phyloP scores from a whole-genome alignment of 768 basidiomycete genomes.

The Leucocoprinus sp. region DNA sequence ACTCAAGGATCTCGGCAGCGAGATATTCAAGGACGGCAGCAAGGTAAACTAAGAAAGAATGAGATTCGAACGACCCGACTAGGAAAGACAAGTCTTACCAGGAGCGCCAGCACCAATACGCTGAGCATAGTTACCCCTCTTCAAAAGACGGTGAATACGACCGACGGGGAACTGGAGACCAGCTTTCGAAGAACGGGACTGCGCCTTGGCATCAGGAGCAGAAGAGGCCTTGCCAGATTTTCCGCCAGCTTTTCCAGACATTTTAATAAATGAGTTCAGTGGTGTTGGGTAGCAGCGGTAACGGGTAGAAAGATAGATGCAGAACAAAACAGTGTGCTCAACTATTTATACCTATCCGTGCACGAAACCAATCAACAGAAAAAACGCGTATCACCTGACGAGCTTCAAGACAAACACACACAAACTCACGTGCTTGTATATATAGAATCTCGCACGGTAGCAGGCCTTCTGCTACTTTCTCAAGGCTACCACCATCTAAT shows the following conservation, averaged over 20 bases:
- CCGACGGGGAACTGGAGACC: constrained; percentile 87
- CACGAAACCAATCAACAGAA: constrained; percentile 8
- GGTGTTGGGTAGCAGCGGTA: constrained; percentile 13
- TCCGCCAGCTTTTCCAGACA: constrained; percentile 1
- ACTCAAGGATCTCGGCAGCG: constrained; percentile 87
- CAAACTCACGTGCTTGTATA: constrained; percentile 9
- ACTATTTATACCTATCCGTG: constrained; percentile 31
- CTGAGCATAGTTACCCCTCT: constrained; percentile 82
- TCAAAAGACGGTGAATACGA: constrained; percentile 85
- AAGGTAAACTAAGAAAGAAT: constrained; percentile 57
- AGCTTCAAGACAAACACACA: constrained; percentile 6
- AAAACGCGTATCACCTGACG: constrained; percentile 1
- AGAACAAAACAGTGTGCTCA: constrained; percentile 12
- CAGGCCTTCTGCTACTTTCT: background rate
- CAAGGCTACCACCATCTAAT: constrained; percentile 15
- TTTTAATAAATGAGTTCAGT: constrained; percentile 8
- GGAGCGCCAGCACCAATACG: constrained; percentile 88
- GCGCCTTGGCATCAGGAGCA: constrained; percentile 61
- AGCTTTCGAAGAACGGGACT: constrained; percentile 76
- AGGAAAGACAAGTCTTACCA: constrained; percentile 30
- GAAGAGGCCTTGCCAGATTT: constrained; percentile 55
- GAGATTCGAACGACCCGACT: background rate
- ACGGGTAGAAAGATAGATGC: constrained; percentile 13
- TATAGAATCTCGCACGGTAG: constrained; percentile 4
- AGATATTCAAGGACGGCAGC: constrained; percentile 92